A percentile compares a stretch with the other conserved stretches of the same genome.
Conservation (phyloP, 805 yeast genomes). For the Komagataella ulmi region DNA sequence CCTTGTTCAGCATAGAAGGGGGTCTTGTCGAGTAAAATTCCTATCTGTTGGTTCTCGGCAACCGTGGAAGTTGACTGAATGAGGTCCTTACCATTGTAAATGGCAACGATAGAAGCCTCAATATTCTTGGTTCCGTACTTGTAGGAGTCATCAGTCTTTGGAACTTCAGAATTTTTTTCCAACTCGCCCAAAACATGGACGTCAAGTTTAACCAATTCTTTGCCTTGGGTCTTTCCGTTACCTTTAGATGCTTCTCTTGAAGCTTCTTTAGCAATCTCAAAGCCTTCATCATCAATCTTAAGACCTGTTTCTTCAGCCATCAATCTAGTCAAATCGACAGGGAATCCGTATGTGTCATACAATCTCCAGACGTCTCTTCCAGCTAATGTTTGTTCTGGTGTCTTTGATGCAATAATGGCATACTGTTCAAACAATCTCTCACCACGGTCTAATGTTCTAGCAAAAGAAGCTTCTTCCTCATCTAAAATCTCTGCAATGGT, state of each 20-base stretch:
- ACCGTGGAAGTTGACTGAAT: slow-evolving; percentile 26
- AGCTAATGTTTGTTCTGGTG: slow-evolving; percentile 61
- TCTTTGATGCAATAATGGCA: slow-evolving; percentile 68
- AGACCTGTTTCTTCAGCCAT: slow-evolving; percentile 98
- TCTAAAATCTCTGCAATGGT: slow-evolving; percentile 81
- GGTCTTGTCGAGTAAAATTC: slow-evolving; percentile 77
- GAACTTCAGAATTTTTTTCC: slow-evolving; percentile 40
- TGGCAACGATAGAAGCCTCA: slow-evolving; percentile 54
- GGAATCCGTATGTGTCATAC: slow-evolving; percentile 98
- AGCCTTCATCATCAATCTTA: slow-evolving; percentile 82
- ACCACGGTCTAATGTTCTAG: slow-evolving; percentile 95
- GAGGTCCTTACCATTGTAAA: slow-evolving; percentile 56
- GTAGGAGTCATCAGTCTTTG: slow-evolving; percentile 72
- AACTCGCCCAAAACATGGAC: slow-evolving; percentile 80
- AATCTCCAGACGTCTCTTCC: slow-evolving; percentile 98
- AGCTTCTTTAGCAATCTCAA: slow-evolving; percentile 79
- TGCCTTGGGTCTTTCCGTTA: slow-evolving; percentile 49
- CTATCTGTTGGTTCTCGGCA: slow-evolving; percentile 38
- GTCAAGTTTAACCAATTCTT: slow-evolving; percentile 62
- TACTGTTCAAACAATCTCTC: slow-evolving; percentile 92
- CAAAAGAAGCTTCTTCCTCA: slow-evolving; percentile 92
- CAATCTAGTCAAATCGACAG: slow-evolving; percentile 91
- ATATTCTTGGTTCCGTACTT: slow-evolving; percentile 68
- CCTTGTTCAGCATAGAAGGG: slow-evolving; percentile 98
- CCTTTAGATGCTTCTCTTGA: slow-evolving; percentile 95